phyloP scores from a whole-genome alignment of 208 protist genomes.

The Jaenimonas drosophilae region DNA sequence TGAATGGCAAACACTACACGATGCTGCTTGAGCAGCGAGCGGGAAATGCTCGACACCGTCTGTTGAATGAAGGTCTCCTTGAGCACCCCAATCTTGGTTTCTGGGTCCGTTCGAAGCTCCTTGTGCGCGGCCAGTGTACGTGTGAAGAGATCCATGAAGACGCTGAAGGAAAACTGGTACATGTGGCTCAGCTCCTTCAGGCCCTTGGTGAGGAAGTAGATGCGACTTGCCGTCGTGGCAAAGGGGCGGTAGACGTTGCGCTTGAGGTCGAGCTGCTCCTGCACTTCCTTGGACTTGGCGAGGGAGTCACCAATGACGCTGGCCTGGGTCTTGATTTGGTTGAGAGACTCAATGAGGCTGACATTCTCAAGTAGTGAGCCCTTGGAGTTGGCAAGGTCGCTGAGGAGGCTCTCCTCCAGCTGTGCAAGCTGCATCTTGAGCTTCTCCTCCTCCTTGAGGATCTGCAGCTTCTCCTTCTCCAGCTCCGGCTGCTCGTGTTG shows the following conservation, averaged over 20 bases:
- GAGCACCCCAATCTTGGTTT: slow-evolving; percentile 81
- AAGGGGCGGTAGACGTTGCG: slow-evolving; percentile 94
- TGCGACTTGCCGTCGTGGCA: slow-evolving; percentile 70
- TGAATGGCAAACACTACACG: slow-evolving; percentile 94
- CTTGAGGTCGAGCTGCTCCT: slow-evolving; percentile 89
- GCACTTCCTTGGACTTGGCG: slow-evolving; percentile 78
- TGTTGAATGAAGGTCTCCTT: slow-evolving; percentile 67
- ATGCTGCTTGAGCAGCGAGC: slow-evolving; percentile 94
- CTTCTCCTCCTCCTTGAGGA: slow-evolving; percentile 94
- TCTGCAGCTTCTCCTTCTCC: slow-evolving; percentile 88
- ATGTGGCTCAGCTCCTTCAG: slow-evolving; percentile 92
- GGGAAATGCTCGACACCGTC: slow-evolving; percentile 74
- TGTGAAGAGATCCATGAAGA: slow-evolving; percentile 87
- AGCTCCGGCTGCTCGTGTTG: slow-evolving; percentile 96
- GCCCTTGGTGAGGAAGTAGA: slow-evolving; percentile 92
- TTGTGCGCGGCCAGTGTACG: slow-evolving; percentile 54
- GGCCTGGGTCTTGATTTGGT: slow-evolving; percentile 95
- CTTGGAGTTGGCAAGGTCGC: slow-evolving; percentile 87
- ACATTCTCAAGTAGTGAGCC: slow-evolving; percentile 96
- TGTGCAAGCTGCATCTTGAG: slow-evolving; percentile 92
- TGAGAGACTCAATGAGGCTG: slow-evolving; percentile 90
- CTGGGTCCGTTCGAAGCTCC: slow-evolving; percentile 61
- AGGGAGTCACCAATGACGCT: slow-evolving; percentile 82
- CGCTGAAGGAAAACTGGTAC: slow-evolving; percentile 95
- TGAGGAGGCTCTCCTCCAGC: slow-evolving; percentile 91